These are phyloP conservation scores for Gautieria morchelliformis DNA, from an alignment of 768 basidiomycete species.

Conservation along the genomic window DNA sequence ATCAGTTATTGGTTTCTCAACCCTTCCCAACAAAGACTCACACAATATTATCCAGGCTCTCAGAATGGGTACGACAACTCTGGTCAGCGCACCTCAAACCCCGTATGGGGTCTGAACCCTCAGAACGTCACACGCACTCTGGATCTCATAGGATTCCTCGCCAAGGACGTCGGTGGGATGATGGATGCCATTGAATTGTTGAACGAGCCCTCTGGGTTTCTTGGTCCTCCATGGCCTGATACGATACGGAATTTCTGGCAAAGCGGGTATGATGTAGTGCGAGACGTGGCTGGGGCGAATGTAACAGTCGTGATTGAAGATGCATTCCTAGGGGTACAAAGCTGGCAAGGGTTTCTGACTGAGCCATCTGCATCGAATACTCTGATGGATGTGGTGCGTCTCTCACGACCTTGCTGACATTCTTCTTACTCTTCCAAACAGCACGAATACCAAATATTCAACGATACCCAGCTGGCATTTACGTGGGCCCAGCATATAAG, in stretches of 20 bases:
- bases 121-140: conserved; percentile 46
- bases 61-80: conserved; percentile 65
- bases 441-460: conserved; percentile 74
- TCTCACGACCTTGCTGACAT: neutral
- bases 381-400: conserved; percentile 54
- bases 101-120: conserved; percentile 42
- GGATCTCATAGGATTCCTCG: conserved; percentile 47
- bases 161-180: conserved; percentile 41
- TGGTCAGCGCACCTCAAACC: conserved; percentile 46
- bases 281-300: conserved; percentile 30
- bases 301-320: conserved; percentile 64
- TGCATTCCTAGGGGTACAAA: conserved; percentile 57
- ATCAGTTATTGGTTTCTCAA: neutral
- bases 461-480: conserved; percentile 41
- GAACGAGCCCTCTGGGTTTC: conserved; percentile 60
- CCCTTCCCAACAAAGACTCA: neutral
- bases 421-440: conserved; percentile 16
- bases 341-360: conserved; percentile 52
- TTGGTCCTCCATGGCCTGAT: conserved; percentile 29
- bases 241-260: conserved; percentile 46
- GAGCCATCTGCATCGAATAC: conserved; percentile 42
- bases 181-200: conserved; percentile 58
- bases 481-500: conserved; percentile 48
- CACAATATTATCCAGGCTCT: neutral
- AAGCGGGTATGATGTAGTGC: conserved; percentile 50